These are phyloP conservation scores for Heliamphora exappendiculata DNA, from an alignment of 148 eudicot genomes.

Conservation along the genomic window DNA sequence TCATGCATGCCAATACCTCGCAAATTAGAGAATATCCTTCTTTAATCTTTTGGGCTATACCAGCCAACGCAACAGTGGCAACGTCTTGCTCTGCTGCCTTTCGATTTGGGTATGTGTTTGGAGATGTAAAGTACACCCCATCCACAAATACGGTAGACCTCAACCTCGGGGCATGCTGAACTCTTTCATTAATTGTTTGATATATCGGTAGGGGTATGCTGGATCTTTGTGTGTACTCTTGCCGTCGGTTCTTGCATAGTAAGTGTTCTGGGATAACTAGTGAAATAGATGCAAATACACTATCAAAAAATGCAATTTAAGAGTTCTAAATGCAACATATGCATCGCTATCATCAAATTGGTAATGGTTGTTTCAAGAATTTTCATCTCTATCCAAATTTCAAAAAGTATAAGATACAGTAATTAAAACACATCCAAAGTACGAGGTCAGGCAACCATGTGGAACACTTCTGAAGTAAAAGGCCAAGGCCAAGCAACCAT, in stretches of 20 bases:
- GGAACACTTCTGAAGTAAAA: not conserved
- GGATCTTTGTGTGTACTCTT: slow-evolving; percentile 29
- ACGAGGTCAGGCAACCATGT: not conserved
- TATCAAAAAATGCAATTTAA: not conserved
- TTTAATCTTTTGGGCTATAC: slow-evolving; percentile 23
- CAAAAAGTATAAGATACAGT: not conserved
- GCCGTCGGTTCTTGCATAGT: slow-evolving; percentile 35
- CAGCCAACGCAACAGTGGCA: slow-evolving; percentile 45
- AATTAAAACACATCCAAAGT: not conserved
- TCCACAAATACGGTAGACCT: slow-evolving; percentile 46
- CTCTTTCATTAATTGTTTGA: slow-evolving; percentile 28
- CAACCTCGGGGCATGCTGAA: slow-evolving; percentile 28
- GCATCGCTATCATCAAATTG: not conserved
- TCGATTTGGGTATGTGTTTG: slow-evolving; percentile 15
- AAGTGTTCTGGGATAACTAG: slow-evolving; percentile 20
- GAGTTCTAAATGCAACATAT: not conserved
- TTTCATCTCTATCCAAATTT: too few species aligned
- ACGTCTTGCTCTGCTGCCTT: slow-evolving; percentile 60
- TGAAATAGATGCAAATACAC: not conserved
- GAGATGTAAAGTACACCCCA: slow-evolving; percentile 31
- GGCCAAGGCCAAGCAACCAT: not conserved
- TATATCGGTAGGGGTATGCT: slow-evolving; percentile 35
- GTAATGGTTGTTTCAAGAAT: not conserved
- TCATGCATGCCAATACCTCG: slow-evolving; percentile 25
- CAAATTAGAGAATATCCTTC: slow-evolving; percentile 26